Percentiles rank a stretch among this genome's conserved stretches.
Evolutionary conservation across 148 eudicot species (phyloP).

Genomic region (Linanthus parryae): DNA sequence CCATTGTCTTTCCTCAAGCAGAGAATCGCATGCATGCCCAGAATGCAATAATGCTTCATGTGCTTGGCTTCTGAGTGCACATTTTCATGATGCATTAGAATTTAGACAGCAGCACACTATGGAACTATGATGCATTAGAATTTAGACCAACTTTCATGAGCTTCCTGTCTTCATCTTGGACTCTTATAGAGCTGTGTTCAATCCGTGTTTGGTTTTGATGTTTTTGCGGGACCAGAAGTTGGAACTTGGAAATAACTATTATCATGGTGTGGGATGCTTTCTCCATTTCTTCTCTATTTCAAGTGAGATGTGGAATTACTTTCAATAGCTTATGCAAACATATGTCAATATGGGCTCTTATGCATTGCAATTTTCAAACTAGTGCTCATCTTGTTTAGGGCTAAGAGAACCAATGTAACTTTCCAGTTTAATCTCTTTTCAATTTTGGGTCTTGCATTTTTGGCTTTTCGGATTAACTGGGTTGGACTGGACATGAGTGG

Average conservation of each 20-base stretch:
- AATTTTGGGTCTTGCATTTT: too few relatives aligned
- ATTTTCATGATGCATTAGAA: neutral
- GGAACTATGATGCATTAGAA: neutral
- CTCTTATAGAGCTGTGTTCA: neutral
- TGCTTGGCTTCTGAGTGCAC: slow-evolving; percentile 37
- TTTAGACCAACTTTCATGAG: neutral
- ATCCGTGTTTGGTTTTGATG: neutral
- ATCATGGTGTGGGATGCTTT: too few relatives aligned
- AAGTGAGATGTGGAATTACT: too few relatives aligned
- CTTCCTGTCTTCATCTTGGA: neutral
- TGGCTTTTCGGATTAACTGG: too few relatives aligned
- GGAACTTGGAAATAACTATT: neutral
- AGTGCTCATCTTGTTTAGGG: too few relatives aligned
- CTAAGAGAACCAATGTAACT: too few relatives aligned
- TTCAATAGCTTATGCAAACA: too few relatives aligned
- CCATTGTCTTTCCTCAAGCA: slow-evolving; percentile 93
- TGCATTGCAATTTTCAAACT: too few relatives aligned
- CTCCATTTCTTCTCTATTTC: too few relatives aligned
- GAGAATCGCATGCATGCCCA: slow-evolving; percentile 99
- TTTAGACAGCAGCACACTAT: neutral
- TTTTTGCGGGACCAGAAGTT: neutral
- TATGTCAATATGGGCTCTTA: too few relatives aligned
- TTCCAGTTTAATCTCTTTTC: too few relatives aligned
- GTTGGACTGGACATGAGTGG: too few relatives aligned
- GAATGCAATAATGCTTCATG: slow-evolving; percentile 92